Evolutionary conservation across 2,329 filamentous ascomycete species (phyloP).

Genomic region (Botryotinia globosa): DNA sequence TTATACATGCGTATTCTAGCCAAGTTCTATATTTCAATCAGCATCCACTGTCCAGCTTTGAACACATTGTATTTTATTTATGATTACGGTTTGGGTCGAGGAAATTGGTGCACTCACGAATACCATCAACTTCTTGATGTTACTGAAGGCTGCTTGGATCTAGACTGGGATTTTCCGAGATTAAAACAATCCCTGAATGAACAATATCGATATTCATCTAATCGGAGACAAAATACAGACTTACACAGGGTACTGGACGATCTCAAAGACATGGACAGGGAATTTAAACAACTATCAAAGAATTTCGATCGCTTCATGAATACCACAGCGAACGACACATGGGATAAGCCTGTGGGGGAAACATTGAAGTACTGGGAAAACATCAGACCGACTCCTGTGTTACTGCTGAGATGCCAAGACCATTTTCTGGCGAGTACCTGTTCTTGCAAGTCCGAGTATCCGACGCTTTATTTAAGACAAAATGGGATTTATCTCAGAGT

Average conservation of each 20-base stretch:
- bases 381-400: neutral
- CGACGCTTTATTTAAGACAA: rapidly evolving
- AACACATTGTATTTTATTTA: neutral
- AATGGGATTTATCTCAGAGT: rapidly evolving
- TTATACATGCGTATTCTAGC: neutral
- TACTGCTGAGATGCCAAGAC: rapidly evolving
- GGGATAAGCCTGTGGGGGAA: too few relatives aligned
- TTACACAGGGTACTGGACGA: rapidly evolving
- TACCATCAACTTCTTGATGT: neutral
- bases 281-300: too few relatives aligned
- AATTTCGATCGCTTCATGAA: neutral
- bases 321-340: neutral
- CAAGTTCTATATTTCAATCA: neutral
- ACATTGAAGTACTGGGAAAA: neutral
- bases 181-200: too few relatives aligned
- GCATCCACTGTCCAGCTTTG: neutral
- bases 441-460: neutral
- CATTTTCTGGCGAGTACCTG: rapidly evolving
- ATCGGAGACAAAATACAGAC: too few relatives aligned
- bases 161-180: neutral
- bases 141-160: neutral
- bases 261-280: rapidly evolving
- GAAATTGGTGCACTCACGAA: rapidly evolving
- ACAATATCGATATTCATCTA: too few relatives aligned
- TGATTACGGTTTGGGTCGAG: rapidly evolving